Percentiles rank a stretch among this genome's conserved stretches.
Conservation (phyloP, 208 protist genomes). For the Wallacemonas sp. region DNA sequence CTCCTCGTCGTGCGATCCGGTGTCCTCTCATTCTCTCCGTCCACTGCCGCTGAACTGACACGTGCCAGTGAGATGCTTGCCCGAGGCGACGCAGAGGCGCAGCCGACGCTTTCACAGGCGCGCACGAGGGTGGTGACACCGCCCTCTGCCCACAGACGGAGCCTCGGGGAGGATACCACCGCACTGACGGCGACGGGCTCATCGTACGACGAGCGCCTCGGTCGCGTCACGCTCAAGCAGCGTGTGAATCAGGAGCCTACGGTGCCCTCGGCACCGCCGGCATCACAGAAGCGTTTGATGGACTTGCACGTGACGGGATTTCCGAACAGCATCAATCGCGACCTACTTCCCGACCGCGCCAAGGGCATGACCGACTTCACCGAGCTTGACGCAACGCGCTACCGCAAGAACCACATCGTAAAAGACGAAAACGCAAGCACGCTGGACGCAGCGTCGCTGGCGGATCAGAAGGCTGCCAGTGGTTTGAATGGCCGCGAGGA, state of each 20-base stretch:
- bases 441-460: constrained; percentile 12
- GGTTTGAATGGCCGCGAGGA: constrained; percentile 12
- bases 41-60: background rate
- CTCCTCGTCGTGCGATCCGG: background rate
- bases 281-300: constrained; percentile 44
- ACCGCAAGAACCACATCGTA: constrained; percentile 45
- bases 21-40: background rate
- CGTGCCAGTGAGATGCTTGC: background rate
- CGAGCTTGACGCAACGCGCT: constrained; percentile 35
- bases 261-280: constrained; percentile 14
- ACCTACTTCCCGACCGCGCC: constrained; percentile 32
- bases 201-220: background rate
- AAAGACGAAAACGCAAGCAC: constrained; percentile 35
- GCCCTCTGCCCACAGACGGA: background rate
- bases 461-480: constrained; percentile 5
- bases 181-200: no score
- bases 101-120: background rate
- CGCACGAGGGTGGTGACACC: background rate
- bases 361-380: constrained; percentile 35
- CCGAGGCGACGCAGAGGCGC: no score
- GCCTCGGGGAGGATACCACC: no score
- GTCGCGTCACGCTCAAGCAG: constrained; percentile 9
- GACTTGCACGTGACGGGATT: constrained; percentile 79
- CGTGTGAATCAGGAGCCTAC: background rate
- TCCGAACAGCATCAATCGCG: constrained; percentile 57